Evolutionary conservation across 139 green algal species (phyloP).

Genomic region (Asterochloris erici): DNA sequence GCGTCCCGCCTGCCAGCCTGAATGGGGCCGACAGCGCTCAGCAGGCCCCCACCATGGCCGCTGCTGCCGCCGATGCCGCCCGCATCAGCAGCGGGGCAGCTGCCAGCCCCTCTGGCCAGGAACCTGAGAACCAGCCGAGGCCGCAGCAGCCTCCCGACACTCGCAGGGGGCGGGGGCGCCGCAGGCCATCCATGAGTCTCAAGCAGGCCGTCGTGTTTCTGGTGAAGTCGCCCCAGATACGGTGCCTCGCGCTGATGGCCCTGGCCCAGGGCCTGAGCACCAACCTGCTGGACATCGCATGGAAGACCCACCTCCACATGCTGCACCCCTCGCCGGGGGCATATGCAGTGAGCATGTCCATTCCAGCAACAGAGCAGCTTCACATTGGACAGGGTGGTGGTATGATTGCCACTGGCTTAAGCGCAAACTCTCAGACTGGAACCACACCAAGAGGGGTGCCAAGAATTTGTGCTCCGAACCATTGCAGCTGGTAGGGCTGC

Average conservation of each 20-base stretch:
- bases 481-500: too few relatives aligned
- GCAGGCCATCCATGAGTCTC: not conserved
- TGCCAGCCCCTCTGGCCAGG: not conserved
- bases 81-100: not conserved
- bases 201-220: constrained; percentile 57
- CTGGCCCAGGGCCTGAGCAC: constrained; percentile 81
- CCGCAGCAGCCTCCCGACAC: too few relatives aligned
- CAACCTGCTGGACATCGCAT: constrained; percentile 90
- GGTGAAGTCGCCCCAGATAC: constrained; percentile 64
- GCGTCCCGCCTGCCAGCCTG: too few relatives aligned
- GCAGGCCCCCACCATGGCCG: not conserved
- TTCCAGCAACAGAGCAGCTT: too few relatives aligned
- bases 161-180: not conserved
- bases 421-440: too few relatives aligned
- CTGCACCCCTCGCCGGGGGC: constrained; percentile 73
- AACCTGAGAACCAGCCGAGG: too few relatives aligned
- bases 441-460: too few relatives aligned
- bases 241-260: constrained; percentile 88
- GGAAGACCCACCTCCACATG: constrained; percentile 88
- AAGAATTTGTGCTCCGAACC: too few relatives aligned
- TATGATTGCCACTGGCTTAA: too few relatives aligned
- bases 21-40: not conserved
- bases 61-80: not conserved
- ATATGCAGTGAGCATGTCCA: constrained; percentile 53
- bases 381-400: too few relatives aligned